These are phyloP conservation scores for Claviceps sp. DNA, from an alignment of 2,329 filamentous ascomycete genomes.

Conservation along the genomic window DNA sequence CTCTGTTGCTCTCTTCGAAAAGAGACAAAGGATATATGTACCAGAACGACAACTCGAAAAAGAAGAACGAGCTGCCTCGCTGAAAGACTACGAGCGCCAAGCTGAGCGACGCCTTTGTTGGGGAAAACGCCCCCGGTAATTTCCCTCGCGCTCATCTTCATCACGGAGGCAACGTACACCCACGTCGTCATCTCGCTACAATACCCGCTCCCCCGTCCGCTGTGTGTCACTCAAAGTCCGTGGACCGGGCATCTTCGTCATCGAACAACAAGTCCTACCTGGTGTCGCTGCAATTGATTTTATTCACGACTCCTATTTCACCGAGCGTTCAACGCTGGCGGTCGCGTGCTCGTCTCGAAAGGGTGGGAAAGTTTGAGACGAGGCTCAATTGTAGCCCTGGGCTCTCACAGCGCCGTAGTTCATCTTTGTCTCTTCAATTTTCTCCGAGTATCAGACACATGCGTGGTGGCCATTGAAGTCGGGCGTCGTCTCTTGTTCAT, in stretches of 20 bases:
- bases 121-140: neutral
- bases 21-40: too few species aligned
- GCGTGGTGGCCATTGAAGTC: too few species aligned
- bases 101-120: neutral
- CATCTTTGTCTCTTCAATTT: neutral
- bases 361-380: neutral
- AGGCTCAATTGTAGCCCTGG: neutral
- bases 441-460: neutral
- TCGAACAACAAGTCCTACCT: neutral
- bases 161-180: neutral
- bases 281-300: neutral
- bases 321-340: neutral
- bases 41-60: too few species aligned
- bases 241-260: slow-evolving; percentile 2
- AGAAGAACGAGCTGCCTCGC: too few species aligned
- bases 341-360: neutral
- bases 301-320: neutral
- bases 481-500: too few species aligned
- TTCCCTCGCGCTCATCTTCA: neutral
- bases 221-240: neutral
- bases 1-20: too few species aligned
- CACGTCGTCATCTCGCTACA: neutral
- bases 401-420: neutral
- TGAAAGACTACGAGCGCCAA: neutral
- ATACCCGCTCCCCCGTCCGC: too few species aligned